A percentile compares a stretch with the other conserved stretches of the same genome.
Conservation (phyloP, 495 filamentous ascomycete species). For the Rhypophila decipiens region DNA sequence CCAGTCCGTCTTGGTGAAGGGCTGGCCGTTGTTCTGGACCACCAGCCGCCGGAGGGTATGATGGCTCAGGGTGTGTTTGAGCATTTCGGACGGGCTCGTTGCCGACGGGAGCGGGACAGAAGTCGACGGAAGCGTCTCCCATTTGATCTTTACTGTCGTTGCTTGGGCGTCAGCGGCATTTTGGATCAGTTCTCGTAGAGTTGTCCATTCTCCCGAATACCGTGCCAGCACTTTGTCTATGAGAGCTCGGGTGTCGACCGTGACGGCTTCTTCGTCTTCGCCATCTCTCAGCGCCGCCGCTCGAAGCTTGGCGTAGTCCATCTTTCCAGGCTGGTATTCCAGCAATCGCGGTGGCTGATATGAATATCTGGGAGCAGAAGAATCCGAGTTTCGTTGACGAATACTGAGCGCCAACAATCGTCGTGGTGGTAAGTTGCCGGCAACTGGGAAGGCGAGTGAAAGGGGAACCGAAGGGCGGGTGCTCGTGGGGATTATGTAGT, state of each 20-base stretch:
- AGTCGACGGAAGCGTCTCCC: slow-evolving; percentile 79
- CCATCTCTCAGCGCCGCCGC: slow-evolving; percentile 80
- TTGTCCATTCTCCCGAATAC: slow-evolving; percentile 90
- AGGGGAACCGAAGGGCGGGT: no score
- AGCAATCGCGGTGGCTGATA: no score
- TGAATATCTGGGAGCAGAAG: no score
- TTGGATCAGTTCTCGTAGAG: slow-evolving; percentile 87
- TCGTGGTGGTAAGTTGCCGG: no score
- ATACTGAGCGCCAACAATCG: no score
- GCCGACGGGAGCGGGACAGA: slow-evolving; percentile 64
- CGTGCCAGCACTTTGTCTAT: slow-evolving; percentile 96
- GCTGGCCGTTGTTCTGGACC: slow-evolving; percentile 83
- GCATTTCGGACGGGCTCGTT: slow-evolving; percentile 57
- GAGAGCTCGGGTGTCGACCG: slow-evolving; percentile 90
- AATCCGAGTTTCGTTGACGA: no score
- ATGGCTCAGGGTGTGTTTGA: slow-evolving; percentile 77
- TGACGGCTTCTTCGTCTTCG: slow-evolving; percentile 94
- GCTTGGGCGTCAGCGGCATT: slow-evolving; percentile 96
- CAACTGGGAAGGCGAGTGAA: no score
- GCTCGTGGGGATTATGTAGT: no score
- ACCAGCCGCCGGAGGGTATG: slow-evolving; percentile 77
- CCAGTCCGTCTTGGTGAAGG: slow-evolving; percentile 88
- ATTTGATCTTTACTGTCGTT: slow-evolving; percentile 79
- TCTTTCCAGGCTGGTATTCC: no score
- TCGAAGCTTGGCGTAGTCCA: slow-evolving; percentile 78